Conservation (phyloP, 108 stramenopile species). For the Conticribra weissflogii region DNA sequence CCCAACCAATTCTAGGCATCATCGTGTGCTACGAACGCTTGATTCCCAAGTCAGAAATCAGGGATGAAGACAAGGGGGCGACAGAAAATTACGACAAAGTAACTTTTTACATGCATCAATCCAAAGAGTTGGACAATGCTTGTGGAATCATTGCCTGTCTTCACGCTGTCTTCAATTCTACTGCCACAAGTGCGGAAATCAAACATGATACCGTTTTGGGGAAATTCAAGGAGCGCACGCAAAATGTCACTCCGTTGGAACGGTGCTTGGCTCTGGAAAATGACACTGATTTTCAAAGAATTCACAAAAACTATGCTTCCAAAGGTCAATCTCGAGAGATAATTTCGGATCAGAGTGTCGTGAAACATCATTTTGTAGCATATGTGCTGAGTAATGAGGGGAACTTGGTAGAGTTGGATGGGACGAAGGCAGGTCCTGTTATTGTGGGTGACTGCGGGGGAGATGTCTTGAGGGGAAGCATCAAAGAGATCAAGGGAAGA, state of each 20-base stretch:
- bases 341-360: conserved; percentile 47
- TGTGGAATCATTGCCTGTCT: conserved; percentile 69
- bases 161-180: conserved; percentile 59
- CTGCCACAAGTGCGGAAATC: conserved; percentile 17
- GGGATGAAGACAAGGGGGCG: conserved; percentile 41
- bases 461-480: conserved; percentile 50
- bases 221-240: conserved; percentile 24
- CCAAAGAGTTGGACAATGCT: conserved; percentile 55
- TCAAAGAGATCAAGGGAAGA: conserved; percentile 50
- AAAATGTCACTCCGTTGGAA: conserved; percentile 37
- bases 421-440: conserved; percentile 60
- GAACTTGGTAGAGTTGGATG: conserved; percentile 58
- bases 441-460: conserved; percentile 47
- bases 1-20: conserved; percentile 53
- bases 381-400: conserved; percentile 47
- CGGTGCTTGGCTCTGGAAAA: conserved; percentile 43
- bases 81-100: conserved; percentile 45
- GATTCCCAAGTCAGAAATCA: conserved; percentile 33
- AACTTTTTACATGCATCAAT: conserved; percentile 62
- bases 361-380: conserved; percentile 61
- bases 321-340: conserved; percentile 52
- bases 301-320: conserved; percentile 48
- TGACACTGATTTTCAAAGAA: conserved; percentile 46
- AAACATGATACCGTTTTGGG: conserved; percentile 37
- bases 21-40: conserved; percentile 62